A percentile compares a stretch with the other conserved stretches of the same genome.
Evolutionary conservation across 306 rosid genomes (phyloP).

Genomic region (Malus fusca): DNA sequence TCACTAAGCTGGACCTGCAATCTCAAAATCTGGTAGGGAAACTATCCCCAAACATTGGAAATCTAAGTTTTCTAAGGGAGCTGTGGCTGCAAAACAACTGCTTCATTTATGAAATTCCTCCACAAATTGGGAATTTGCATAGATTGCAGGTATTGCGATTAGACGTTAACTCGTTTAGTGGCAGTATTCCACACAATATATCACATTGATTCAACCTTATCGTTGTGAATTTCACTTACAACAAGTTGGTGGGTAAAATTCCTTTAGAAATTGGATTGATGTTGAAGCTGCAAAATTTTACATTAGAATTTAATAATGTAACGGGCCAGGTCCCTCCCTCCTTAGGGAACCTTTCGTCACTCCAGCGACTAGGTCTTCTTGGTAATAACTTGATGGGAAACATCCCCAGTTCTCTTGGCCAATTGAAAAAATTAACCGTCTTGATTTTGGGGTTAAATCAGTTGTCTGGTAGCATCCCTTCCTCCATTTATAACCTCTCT

Average conservation of each 20-base stretch:
- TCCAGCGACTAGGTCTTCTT: rapidly evolving
- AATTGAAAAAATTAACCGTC: background rate
- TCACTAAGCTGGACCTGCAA: background rate
- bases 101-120: background rate
- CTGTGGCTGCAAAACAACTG: background rate
- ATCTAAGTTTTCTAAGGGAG: background rate
- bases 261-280: background rate
- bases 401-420: background rate
- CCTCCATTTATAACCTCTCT: background rate
- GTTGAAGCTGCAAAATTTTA: rapidly evolving
- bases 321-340: background rate
- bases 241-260: background rate
- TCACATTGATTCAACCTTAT: background rate
- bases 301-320: rapidly evolving
- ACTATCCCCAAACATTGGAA: background rate
- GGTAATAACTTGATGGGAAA: background rate
- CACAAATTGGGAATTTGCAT: background rate
- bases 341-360: background rate
- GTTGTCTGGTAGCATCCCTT: background rate
- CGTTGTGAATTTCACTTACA: background rate
- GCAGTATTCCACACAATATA: background rate
- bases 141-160: background rate
- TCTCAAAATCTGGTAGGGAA: background rate
- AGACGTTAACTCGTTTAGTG: background rate
- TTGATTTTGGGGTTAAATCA: background rate